These are phyloP conservation scores for Penicillium goetzii DNA, from an alignment of 495 filamentous ascomycete genomes.

Conservation along the genomic window DNA sequence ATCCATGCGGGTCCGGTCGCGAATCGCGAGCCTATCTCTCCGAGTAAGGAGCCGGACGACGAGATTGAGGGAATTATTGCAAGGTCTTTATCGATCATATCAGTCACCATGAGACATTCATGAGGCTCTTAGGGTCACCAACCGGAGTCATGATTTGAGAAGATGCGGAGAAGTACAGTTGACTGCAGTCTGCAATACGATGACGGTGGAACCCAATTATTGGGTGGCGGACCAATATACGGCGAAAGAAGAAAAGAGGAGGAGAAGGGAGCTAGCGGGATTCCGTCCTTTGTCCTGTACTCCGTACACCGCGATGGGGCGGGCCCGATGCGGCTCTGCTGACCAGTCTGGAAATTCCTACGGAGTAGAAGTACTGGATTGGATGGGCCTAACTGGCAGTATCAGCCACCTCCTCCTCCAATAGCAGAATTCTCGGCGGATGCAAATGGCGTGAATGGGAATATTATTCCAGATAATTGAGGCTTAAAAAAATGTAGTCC, in stretches of 20 bases:
- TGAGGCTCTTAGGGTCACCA: neutral
- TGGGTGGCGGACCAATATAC: no score
- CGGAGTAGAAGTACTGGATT: neutral
- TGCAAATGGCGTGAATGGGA: no score
- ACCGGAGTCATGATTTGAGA: neutral
- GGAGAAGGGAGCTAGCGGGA: neutral
- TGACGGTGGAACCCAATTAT: no score
- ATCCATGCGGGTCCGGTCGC: neutral
- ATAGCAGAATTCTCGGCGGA: no score
- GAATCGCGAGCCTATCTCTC: neutral
- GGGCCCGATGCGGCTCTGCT: neutral
- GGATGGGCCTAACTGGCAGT: neutral
- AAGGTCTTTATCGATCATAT: no score
- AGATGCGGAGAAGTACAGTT: neutral
- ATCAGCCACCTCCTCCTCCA: no score
- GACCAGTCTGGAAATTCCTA: neutral
- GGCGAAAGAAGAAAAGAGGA: neutral
- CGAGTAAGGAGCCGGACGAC: neutral
- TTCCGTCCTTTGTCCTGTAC: no score
- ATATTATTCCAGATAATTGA: no score
- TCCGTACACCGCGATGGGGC: neutral
- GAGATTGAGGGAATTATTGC: no score
- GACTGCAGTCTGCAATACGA: neutral
- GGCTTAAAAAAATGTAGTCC: no score
- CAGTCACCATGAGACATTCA: neutral